Base-by-base conservation (phyloP, 345 rosid species). In the Limnanthes douglasii region DNA sequence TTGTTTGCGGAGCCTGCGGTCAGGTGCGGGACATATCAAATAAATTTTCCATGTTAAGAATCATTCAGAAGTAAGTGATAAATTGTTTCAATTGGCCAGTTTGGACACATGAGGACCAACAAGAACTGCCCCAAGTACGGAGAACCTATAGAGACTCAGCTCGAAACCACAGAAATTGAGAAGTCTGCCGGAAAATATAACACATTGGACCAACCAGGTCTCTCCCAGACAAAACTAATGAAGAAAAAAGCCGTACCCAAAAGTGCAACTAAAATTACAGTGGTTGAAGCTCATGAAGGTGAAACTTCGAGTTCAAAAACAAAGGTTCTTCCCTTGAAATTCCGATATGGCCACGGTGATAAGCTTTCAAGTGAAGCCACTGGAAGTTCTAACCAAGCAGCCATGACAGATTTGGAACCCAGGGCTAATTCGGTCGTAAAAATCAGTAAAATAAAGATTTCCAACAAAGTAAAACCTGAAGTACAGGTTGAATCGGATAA, bases 71-170 rank as follows among this genome's bases (percentile, higher is more conserved):
- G 22, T 18, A 24, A 18, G 34, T 40, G 15, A 9, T 31, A 40
- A 15, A 18, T 32, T 40, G 22, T 45, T 62, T 36, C 43, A 12
- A 24, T 35, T 51, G 44, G 47, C 43, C 84, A 90, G 98, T 73
- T 68, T 64, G 98, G 98, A 43, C 98, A 84, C 65, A 90, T 80
- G 98, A 90, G 86, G 60, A 90, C 98, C 62, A 90, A 90, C 69
- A 80, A 90, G 47, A 54, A 84, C 71, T 90, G 98, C 64, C 98
- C 96, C 9, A 84, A 60, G 67, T 80, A 90, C 44, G 59, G 86
- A 53, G 92, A 81, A 61, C 84, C 77, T 50, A 71, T 77, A 30
- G 95, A 84, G 21, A 30, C 69, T 25, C 78, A 61, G 41, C 37
- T 46, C 12, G 82, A 77, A 41, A 38, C 69, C 30, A 43, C 56